These are phyloP conservation scores for Jacaranda copaia DNA, from an alignment of 257 asterid genomes.

Conservation along the genomic window DNA sequence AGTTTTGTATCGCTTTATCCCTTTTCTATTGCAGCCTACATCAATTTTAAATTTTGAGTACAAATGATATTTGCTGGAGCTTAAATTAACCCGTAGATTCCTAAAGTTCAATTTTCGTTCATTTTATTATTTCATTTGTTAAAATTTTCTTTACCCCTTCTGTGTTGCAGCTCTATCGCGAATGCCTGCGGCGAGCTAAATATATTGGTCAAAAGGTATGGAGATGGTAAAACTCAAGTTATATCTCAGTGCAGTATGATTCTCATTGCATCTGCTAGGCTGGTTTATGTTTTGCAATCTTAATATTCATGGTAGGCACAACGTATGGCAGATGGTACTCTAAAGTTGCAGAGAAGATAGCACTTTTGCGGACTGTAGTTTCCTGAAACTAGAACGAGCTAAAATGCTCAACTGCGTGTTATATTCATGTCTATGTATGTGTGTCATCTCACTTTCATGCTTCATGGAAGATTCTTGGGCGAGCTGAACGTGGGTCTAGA, in stretches of 20 bases:
- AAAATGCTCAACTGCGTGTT: constrained; percentile 18
- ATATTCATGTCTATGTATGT: background rate
- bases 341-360: constrained; percentile 3
- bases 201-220: constrained; percentile 83
- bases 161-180: constrained; percentile 80
- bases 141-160: constrained; percentile 5
- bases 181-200: constrained; percentile 92
- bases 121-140: background rate
- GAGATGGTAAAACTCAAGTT: constrained; percentile 4
- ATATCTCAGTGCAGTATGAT: background rate
- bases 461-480: constrained; percentile 24
- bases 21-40: background rate
- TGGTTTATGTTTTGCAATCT: constrained; percentile 6
- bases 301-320: background rate
- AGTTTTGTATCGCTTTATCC: background rate
- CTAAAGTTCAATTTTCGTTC: background rate
- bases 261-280: constrained; percentile 24
- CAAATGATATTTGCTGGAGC: background rate
- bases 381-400: constrained; percentile 6
- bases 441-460: constrained; percentile 19
- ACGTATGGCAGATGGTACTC: background rate
- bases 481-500: constrained; percentile 24
- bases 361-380: background rate
- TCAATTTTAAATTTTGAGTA: background rate
- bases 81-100: background rate